Conservation (phyloP, 306 rosid species). For the Quercus parvula region DNA sequence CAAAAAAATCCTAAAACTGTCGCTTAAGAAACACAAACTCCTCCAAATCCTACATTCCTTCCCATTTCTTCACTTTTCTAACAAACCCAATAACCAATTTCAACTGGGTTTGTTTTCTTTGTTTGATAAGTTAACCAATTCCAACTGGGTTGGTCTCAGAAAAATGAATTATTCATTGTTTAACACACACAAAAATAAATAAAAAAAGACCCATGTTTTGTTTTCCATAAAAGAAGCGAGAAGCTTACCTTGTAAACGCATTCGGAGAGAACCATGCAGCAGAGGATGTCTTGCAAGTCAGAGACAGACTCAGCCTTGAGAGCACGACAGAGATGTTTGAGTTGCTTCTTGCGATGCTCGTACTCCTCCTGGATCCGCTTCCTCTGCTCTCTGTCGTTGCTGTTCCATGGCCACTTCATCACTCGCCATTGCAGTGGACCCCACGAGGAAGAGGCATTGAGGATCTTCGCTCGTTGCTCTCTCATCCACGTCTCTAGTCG, state of each 20-base stretch:
- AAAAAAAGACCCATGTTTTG: too few relatives aligned
- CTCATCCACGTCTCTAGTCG: constrained; percentile 90
- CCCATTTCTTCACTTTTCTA: background rate
- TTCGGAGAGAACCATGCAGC: constrained; percentile 94
- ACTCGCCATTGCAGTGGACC: constrained; percentile 84
- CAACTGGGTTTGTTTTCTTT: background rate
- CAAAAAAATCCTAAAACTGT: background rate
- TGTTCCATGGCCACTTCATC: constrained; percentile 84
- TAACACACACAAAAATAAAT: background rate
- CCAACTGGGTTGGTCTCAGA: background rate
- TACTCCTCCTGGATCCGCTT: constrained; percentile 73
- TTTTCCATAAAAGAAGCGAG: too few relatives aligned
- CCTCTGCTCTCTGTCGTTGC: constrained; percentile 52
- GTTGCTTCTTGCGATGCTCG: constrained; percentile 64
- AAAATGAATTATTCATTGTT: background rate
- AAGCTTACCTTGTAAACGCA: constrained; percentile 84
- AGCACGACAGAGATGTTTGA: constrained; percentile 64
- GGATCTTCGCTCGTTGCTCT: constrained; percentile 62
- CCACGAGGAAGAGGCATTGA: constrained; percentile 86
- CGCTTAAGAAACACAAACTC: background rate
- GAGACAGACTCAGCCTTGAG: constrained; percentile 70
- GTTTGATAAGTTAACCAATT: background rate
- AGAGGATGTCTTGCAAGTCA: constrained; percentile 85
- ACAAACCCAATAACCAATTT: background rate
- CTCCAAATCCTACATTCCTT: background rate